phyloP scores from a whole-genome alignment of 495 filamentous ascomycete species.

The Xylaria cubensis region DNA sequence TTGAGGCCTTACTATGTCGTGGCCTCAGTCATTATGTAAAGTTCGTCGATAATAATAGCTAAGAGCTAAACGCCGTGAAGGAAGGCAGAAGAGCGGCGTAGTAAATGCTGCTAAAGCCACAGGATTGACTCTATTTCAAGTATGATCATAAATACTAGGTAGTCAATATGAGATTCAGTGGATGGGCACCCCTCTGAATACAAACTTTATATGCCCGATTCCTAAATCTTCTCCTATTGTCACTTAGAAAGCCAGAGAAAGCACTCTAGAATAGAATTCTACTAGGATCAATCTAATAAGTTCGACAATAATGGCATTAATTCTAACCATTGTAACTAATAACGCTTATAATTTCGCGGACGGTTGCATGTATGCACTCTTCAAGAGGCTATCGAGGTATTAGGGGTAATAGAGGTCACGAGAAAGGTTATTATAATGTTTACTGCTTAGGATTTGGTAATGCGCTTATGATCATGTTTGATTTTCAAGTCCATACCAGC shows the following conservation, averaged over 20 bases:
- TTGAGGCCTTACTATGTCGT: neutral
- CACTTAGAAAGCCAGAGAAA: slow-evolving; percentile 13
- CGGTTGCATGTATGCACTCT: slow-evolving; percentile 37
- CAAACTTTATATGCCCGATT: no score
- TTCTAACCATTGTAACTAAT: slow-evolving; percentile 16
- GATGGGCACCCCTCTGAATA: no score
- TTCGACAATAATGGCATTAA: neutral
- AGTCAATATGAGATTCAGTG: neutral
- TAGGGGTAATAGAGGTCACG: slow-evolving; percentile 1
- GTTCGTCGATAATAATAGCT: neutral
- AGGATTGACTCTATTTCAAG: neutral
- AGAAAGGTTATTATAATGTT: neutral
- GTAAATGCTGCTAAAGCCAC: no score
- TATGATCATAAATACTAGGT: no score
- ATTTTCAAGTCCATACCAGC: no score
- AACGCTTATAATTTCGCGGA: slow-evolving; percentile 16
- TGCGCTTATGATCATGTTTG: neutral
- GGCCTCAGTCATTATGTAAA: neutral
- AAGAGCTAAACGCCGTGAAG: no score
- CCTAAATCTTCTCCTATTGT: no score
- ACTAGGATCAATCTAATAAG: slow-evolving; percentile 26
- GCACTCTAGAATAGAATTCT: slow-evolving; percentile 38
- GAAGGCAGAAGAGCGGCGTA: neutral
- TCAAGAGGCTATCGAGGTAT: slow-evolving; percentile 26
- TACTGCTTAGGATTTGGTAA: no score